These are phyloP conservation scores for Alliaria petiolata DNA, from an alignment of 345 rosid genomes.

Conservation along the genomic window DNA sequence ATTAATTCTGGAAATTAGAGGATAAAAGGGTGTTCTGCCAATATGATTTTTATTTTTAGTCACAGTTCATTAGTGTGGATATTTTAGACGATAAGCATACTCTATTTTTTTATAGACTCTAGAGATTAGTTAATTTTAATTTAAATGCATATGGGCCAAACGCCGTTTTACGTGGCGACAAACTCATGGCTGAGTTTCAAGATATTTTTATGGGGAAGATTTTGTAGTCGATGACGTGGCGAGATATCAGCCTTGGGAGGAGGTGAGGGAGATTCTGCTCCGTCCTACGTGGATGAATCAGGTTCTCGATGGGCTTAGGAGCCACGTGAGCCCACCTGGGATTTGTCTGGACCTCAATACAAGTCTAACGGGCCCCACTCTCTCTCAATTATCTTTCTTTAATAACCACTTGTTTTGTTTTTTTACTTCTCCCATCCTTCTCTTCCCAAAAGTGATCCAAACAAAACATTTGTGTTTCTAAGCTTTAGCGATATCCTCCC, in stretches of 20 bases:
- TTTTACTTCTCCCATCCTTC: slow-evolving; percentile 20
- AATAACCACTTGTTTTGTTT: slow-evolving; percentile 22
- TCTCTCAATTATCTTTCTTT: slow-evolving; percentile 10
- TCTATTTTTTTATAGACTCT: no score
- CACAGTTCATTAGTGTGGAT: no score
- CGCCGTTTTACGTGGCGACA: slow-evolving; percentile 15
- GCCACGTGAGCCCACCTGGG: slow-evolving; percentile 56
- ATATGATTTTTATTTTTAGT: no score
- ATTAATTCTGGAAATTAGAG: no score
- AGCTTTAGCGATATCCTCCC: background rate
- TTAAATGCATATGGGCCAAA: background rate
- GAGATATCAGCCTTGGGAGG: slow-evolving; percentile 1
- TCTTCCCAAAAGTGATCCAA: slow-evolving; percentile 12
- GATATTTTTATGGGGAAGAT: slow-evolving; percentile 31
- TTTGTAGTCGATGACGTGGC: slow-evolving; percentile 31
- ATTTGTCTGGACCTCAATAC: slow-evolving; percentile 13
- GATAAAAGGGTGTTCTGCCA: no score
- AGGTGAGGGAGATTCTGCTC: slow-evolving; percentile 32
- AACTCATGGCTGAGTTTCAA: slow-evolving; percentile 11
- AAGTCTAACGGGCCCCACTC: slow-evolving; percentile 24
- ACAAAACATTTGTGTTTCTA: slow-evolving; percentile 8
- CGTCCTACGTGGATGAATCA: slow-evolving; percentile 49
- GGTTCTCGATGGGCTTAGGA: slow-evolving; percentile 24
- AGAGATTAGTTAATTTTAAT: background rate
- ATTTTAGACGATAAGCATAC: no score